Evolutionary conservation across 768 basidiomycete genomes (phyloP).

Genomic region (Tylopilus sp.): DNA sequence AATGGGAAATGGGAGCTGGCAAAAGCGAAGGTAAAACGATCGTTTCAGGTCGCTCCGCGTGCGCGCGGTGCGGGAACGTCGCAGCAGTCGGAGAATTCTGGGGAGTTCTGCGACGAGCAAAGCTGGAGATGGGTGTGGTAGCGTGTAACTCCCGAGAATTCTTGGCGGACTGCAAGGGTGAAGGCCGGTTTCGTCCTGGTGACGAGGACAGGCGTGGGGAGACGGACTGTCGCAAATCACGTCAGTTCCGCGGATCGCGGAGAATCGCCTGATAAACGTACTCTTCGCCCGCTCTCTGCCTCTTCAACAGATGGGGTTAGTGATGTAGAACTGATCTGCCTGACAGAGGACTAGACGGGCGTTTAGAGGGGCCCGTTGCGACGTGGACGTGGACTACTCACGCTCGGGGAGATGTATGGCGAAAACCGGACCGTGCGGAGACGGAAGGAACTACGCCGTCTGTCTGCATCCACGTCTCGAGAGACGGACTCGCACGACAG

Average conservation of each 20-base stretch:
- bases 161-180: constrained; percentile 44
- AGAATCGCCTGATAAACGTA: constrained; percentile 32
- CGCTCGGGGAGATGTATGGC: constrained; percentile 29
- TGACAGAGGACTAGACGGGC: constrained; percentile 34
- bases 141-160: constrained; percentile 55
- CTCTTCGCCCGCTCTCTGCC: constrained; percentile 23
- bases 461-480: constrained; percentile 31
- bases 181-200: constrained; percentile 41
- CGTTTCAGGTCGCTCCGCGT: constrained; percentile 30
- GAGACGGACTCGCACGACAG: constrained; percentile 20
- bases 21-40: constrained; percentile 60
- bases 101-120: constrained; percentile 76
- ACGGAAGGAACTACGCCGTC: constrained; percentile 26
- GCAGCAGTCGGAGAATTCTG: constrained; percentile 68
- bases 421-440: constrained; percentile 29
- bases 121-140: constrained; percentile 75
- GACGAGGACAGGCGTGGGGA: constrained; percentile 40
- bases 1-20: constrained; percentile 24
- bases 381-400: constrained; percentile 9
- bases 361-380: not conserved
- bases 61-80: constrained; percentile 45
- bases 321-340: constrained; percentile 48
- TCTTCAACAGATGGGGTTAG: constrained; percentile 21
- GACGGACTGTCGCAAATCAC: constrained; percentile 24
- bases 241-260: constrained; percentile 33